A percentile compares a stretch with the other conserved stretches of the same genome.
phyloP scores from a whole-genome alignment of 352 stramenopile genomes.

The Phytopythium aichiense region DNA sequence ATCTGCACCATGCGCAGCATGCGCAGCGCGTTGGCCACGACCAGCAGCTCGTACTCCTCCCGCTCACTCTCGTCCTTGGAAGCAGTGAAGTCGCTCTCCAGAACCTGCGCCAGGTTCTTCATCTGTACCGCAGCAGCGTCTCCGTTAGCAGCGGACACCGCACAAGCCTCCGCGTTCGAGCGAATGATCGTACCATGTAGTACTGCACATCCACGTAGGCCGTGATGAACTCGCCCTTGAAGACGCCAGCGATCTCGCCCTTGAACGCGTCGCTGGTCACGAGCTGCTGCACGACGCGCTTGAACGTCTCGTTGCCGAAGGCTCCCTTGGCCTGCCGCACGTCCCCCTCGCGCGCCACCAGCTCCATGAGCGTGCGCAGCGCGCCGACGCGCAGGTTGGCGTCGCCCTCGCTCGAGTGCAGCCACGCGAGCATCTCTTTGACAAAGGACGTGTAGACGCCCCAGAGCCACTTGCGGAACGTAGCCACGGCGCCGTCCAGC shows the following conservation, averaged over 20 bases:
- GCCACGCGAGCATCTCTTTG: constrained; percentile 79
- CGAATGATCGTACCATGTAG: constrained; percentile 54
- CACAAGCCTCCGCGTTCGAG: neutral
- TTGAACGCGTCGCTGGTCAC: constrained; percentile 66
- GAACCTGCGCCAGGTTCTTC: constrained; percentile 60
- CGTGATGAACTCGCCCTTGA: constrained; percentile 82
- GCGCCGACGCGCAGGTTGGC: constrained; percentile 70
- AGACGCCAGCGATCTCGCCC: constrained; percentile 73
- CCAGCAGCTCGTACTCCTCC: constrained; percentile 36
- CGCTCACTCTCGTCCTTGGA: constrained; percentile 20
- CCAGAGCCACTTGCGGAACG: constrained; percentile 84
- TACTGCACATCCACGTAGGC: constrained; percentile 87
- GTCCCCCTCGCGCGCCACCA: constrained; percentile 73
- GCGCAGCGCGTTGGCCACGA: constrained; percentile 65
- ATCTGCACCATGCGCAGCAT: constrained; percentile 75
- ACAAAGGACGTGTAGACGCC: constrained; percentile 75
- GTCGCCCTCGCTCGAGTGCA: constrained; percentile 44
- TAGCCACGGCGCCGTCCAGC: constrained; percentile 55
- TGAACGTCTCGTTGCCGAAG: constrained; percentile 87
- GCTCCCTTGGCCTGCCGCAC: constrained; percentile 21
- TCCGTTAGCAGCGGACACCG: neutral
- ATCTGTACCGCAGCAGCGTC: constrained; percentile 23
- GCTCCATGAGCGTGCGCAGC: constrained; percentile 87
- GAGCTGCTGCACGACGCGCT: constrained; percentile 68
- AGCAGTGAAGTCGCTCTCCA: constrained; percentile 27